Base-by-base conservation (phyloP, 2,329 filamentous ascomycete genomes). In the Fusarium chuoi region DNA sequence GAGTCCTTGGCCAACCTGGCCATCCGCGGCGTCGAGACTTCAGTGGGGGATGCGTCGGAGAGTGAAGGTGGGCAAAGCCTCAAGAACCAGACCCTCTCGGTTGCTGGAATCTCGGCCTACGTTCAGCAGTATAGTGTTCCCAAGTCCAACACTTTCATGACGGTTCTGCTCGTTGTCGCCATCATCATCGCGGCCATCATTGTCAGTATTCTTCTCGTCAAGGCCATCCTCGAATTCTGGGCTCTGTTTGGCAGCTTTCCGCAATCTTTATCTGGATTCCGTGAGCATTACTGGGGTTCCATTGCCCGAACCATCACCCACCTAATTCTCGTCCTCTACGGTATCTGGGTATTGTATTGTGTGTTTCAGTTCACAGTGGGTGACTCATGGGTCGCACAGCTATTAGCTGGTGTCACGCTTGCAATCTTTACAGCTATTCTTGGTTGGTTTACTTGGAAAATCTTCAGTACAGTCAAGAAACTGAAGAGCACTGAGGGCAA, bases 211-310 rank as follows among this genome's bases (percentile, higher is more conserved):
- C 87, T 98, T 35, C 88, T 98, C 10, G 89, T 97, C 83, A 99
- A 98, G 86, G 91, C 97, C 65, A 90, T 98, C 58, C 89, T 99
- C 57, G 96, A 98, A 83, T 86, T 90, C 44, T 98, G 96, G 94
- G 93, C 95, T 22, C 86, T 98, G n/a, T 96, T 94, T 75, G 95
- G 93, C 73, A 94, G 87, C 68, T 97, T 98, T 80, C 95, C 96
- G 18, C 88, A 94, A 79, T 88, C 89, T 41, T 88, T 98, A 65
- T 86, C 90, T 22, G 92, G 93, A 51, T 98, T 98, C 89, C 93
- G 96, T 75, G 93, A 97, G 84, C 94, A 97, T 82, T 98, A 98
- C 86, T 98, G 96, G 96, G 93, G 94, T 75, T 91, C 95, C 62
- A 92, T 99, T 81, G 94, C 92, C 51, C 94, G 96, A 70, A 93